Conservation (phyloP, 108 stramenopile genomes). For the Nitzschia sp. region DNA sequence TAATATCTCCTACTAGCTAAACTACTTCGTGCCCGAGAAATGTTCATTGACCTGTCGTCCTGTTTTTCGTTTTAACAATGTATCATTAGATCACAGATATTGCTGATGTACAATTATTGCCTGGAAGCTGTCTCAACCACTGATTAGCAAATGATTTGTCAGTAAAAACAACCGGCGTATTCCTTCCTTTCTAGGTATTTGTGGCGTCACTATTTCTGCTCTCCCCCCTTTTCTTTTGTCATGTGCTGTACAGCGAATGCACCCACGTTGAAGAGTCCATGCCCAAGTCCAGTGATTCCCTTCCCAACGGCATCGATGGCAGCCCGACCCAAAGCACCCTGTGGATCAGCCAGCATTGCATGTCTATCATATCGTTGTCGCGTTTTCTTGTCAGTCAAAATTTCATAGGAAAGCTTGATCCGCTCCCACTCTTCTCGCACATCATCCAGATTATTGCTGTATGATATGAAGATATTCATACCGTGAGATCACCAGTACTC, state of each 20-base stretch:
- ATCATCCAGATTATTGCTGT: slow-evolving; percentile 65
- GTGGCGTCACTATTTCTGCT: background rate
- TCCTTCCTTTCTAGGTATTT: no score
- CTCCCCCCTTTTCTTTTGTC: background rate
- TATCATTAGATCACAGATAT: no score
- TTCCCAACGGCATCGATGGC: slow-evolving; percentile 47
- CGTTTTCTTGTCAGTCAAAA: slow-evolving; percentile 49
- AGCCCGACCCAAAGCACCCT: slow-evolving; percentile 59
- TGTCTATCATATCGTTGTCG: slow-evolving; percentile 68
- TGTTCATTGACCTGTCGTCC: no score
- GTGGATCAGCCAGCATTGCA: slow-evolving; percentile 58
- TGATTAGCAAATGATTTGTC: no score
- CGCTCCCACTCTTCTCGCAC: slow-evolving; percentile 80
- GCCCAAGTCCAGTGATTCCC: slow-evolving; percentile 45
- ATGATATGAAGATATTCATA: background rate
- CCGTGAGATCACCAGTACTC: no score
- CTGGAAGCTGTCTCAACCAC: no score
- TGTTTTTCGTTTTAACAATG: no score
- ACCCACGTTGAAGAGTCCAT: slow-evolving; percentile 42
- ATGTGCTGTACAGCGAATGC: slow-evolving; percentile 15
- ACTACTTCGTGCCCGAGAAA: no score
- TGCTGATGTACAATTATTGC: no score
- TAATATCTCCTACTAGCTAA: no score
- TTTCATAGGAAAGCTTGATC: slow-evolving; percentile 74
- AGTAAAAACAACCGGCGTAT: no score